Evolutionary conservation across 2,329 filamentous ascomycete species (phyloP), one percentile per base, ranked within the genome.

Genomic region (Chaetomiaceae sp.): DNA sequence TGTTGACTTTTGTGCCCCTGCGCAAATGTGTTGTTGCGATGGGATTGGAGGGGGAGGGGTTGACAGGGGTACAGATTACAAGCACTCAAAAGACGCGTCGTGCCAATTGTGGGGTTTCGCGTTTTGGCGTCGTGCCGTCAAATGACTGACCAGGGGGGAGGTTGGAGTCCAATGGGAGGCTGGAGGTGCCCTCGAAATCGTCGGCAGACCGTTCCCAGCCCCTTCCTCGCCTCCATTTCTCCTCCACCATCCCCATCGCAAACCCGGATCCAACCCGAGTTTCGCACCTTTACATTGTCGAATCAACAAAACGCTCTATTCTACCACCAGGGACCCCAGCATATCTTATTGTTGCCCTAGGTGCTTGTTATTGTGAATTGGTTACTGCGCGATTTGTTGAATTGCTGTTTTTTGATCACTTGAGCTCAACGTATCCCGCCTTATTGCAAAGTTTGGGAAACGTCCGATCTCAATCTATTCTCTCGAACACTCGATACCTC

Each of bases 171-270:
- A 60, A 48, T 54, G 48, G 54, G 59, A 55, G 59, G 59, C 38
- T 59, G 59, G 57, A 29, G 41, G 44, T 54, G 52, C 36, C 27
- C 43, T 42, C n/a, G 48, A 45, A 54, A 61, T 41, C 47, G 25
- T 43, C 29, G 34, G 49, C 49, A 51, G 58, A 60, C 53, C 47
- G 51, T 41, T 36, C 60, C 60, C 57, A 61, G 56, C 60, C 60
- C 56, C 60, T 59, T 57, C 57, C 47, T 50, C 49, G 52, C 54
- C 36, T 55, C 34, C 42, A 42, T 56, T 53, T 55, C 49, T 53
- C 59, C 53, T 51, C 48, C 53, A 54, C 54, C 51, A 56, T 38
- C 51, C 36, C 45, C 32, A 44, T 52, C 32, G 20, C 53, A 34
- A 44, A 48, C 30, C 54, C 43, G 23, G 25, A 29, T 37, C 40